Evolutionary conservation across 495 filamentous ascomycete species (phyloP).

Genomic region (Opeltia flavorubescens): DNA sequence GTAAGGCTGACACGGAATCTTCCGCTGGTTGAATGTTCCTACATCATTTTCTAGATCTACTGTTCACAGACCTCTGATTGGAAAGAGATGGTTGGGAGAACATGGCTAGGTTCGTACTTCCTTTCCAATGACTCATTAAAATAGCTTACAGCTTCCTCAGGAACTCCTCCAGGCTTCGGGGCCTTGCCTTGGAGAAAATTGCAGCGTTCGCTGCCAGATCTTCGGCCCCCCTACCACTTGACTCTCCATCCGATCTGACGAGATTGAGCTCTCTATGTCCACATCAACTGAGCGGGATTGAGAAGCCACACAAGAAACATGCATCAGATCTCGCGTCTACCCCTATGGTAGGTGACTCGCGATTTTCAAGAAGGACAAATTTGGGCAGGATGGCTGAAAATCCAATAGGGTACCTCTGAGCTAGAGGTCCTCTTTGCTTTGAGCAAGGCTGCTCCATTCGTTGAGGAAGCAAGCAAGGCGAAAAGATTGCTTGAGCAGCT

Average conservation of each 20-base stretch:
- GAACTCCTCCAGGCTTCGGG: constrained; percentile 27
- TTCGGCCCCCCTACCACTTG: constrained; percentile 28
- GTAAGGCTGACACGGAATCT: too few relatives aligned
- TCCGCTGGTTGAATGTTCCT: too few relatives aligned
- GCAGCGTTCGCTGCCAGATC: constrained; percentile 45
- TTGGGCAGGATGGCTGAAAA: constrained; percentile 8
- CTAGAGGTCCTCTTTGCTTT: constrained; percentile 79
- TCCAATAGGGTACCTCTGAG: constrained; percentile 53
- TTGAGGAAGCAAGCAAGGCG: constrained; percentile 53
- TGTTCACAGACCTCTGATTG: too few relatives aligned
- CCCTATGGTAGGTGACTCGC: constrained; percentile 30
- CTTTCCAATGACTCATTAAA: not conserved
- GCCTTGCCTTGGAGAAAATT: constrained; percentile 56
- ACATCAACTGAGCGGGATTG: constrained; percentile 17
- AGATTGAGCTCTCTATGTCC: constrained; percentile 45
- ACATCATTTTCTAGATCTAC: too few relatives aligned
- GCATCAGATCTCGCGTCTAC: constrained; percentile 30
- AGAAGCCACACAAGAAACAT: constrained; percentile 27
- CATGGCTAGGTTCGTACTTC: constrained; percentile 4
- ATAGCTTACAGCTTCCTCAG: not conserved
- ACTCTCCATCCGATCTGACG: constrained; percentile 48
- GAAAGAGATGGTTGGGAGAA: too few relatives aligned
- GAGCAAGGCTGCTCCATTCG: constrained; percentile 66
- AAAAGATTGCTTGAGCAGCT: constrained; percentile 59
- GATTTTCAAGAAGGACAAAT: not conserved